Evolutionary conservation across 257 asterid genomes (phyloP), one percentile per base, ranked within the genome.

Genomic region (Paraleonurus japonicus): DNA sequence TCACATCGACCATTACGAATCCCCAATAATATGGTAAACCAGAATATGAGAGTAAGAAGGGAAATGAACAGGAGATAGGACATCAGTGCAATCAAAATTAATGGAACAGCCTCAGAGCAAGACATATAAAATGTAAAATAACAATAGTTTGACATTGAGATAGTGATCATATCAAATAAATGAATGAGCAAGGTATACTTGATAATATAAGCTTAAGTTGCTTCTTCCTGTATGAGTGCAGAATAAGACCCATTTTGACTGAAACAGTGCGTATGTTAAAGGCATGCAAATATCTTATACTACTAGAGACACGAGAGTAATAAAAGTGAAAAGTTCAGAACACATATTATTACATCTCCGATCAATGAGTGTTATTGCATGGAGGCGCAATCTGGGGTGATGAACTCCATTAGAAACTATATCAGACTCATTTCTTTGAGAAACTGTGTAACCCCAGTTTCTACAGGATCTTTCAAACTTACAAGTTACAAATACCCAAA

Each of bases 51-150:
- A 61, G 15, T 26, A 7, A 37, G 4, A 13, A 64, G 41, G 22
- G 35, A 26, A 77, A 59, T 45, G 65, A 39, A 7, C 23, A 65
- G 58, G 20, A 67, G n/a, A n/a, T n/a, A n/a, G 9, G 65, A 43
- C 22, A 75, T 9, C 26, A 51, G 5, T 22, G 10, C 16, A 61
- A 12, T 17, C 35, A 19, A 19, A 50, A 62, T 50, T 19, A 32
- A 61, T 4, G 8, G 30, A 35, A 60, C 13, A 15, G 27, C 32
- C 17, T 13, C 26, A 3, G 9, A 54, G 60, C 23, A 64, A 41
- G 53, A 58, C 27, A 11, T 11, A 13, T 37, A 19, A n/a, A 70
- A 39, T 50, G 64, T 27, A 23, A 30, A 57, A 45, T 9, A 59
- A 67, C 7, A 15, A 32, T 13, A 48, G 1, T 28, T 27, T 16